Evolutionary conservation across 228 moss, liverwort and hornwort genomes (phyloP).

Genomic region (Sphagnum fallax): DNA sequence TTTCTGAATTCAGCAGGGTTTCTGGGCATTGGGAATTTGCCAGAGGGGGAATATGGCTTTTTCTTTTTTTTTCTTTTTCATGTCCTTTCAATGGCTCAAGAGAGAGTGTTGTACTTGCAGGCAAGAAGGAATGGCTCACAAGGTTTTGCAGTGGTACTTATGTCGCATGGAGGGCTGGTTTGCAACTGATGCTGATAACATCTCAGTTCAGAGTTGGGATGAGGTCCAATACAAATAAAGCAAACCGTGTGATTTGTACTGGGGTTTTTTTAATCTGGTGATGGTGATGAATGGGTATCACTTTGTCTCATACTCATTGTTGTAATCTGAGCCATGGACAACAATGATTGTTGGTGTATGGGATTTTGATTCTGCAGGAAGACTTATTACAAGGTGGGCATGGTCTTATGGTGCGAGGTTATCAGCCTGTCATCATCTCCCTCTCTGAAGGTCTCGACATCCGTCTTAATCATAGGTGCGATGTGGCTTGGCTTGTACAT

Average conservation of each 20-base stretch:
- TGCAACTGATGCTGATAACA: constrained; percentile 52
- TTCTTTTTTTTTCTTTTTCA: too few species aligned
- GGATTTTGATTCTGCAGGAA: constrained; percentile 37
- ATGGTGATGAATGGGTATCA: too few species aligned
- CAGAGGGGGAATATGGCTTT: too few species aligned
- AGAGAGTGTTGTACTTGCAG: constrained; percentile 9
- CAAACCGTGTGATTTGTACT: neutral
- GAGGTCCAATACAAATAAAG: constrained; percentile 24
- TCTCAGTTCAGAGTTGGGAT: constrained; percentile 65
- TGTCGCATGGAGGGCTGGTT: constrained; percentile 73
- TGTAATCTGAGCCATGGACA: too few species aligned
- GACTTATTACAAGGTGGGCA: constrained; percentile 93
- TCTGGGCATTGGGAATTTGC: too few species aligned
- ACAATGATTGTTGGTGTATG: too few species aligned
- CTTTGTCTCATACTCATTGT: too few species aligned
- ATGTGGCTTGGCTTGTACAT: neutral
- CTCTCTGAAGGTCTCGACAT: constrained; percentile 87
- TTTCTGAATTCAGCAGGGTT: too few species aligned
- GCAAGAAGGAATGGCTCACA: constrained; percentile 45
- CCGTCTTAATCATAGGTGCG: constrained; percentile 68
- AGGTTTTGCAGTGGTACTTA: constrained; percentile 63
- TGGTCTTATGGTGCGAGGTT: constrained; percentile 91
- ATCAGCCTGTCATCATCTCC: constrained; percentile 70
- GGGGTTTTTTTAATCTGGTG: neutral
- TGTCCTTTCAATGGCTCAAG: too few species aligned